A percentile compares a stretch with the other conserved stretches of the same genome.
These are phyloP conservation scores for Podosphaera fusca DNA, from an alignment of 2,329 filamentous ascomycete species.

Conservation along the genomic window DNA sequence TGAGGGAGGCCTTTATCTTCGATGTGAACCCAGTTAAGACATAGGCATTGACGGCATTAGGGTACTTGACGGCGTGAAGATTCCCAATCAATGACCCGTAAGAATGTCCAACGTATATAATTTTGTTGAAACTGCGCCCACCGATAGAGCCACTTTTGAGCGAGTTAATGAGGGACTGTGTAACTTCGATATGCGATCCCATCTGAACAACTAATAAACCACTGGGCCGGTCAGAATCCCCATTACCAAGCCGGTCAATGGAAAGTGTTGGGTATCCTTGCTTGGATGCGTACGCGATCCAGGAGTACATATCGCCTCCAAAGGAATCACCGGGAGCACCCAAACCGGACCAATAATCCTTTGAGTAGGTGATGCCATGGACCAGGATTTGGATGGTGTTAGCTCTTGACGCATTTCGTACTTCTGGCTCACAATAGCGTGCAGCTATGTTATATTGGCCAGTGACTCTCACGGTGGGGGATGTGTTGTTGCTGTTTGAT, in stretches of 20 bases:
- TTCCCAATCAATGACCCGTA: slow-evolving; percentile 11
- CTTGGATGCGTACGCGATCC: slow-evolving; percentile 8
- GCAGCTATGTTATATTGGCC: slow-evolving; percentile 7
- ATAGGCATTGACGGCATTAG: slow-evolving; percentile 10
- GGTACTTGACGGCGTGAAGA: slow-evolving; percentile 9
- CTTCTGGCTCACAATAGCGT: slow-evolving; percentile 8
- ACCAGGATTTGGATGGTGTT: slow-evolving; percentile 10
- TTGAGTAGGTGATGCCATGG: slow-evolving; percentile 10
- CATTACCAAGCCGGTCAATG: slow-evolving; percentile 13
- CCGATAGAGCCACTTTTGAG: slow-evolving; percentile 4
- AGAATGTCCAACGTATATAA: slow-evolving; percentile 13
- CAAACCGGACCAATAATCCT: slow-evolving; percentile 2
- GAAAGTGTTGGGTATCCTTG: slow-evolving; percentile 4
- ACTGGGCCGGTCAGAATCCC: slow-evolving; percentile 9
- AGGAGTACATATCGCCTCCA: slow-evolving; percentile 2
- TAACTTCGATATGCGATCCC: slow-evolving; percentile 9
- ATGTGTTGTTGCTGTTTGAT: not conserved
- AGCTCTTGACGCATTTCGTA: not conserved
- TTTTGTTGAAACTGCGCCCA: slow-evolving; percentile 6
- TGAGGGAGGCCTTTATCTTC: not conserved
- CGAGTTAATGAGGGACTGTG: slow-evolving; percentile 8
- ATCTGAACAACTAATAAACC: slow-evolving; percentile 9
- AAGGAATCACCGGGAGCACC: not conserved
- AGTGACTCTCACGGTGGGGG: not conserved
- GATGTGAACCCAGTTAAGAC: slow-evolving; percentile 12